Evolutionary conservation across 257 asterid species (phyloP).

Genomic region (Solanum chiquidenum): DNA sequence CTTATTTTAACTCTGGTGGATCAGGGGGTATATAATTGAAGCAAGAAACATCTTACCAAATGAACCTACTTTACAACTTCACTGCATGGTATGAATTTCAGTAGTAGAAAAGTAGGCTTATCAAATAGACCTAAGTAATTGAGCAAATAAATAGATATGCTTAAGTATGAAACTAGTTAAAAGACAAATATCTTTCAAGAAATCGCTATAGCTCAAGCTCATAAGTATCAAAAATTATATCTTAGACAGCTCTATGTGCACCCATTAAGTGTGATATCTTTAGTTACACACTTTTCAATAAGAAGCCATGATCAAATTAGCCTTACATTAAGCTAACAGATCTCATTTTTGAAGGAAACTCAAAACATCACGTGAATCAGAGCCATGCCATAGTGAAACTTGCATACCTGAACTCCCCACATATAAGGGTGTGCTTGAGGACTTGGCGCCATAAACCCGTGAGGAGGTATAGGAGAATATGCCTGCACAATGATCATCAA

Average conservation of each 20-base stretch:
- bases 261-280: neutral
- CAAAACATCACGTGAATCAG: neutral
- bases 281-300: neutral
- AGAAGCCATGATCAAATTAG: neutral
- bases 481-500: slow-evolving; percentile 40
- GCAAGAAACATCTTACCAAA: neutral
- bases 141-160: neutral
- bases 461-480: slow-evolving; percentile 86
- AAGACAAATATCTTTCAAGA: neutral
- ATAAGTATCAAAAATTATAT: neutral
- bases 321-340: neutral
- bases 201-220: neutral
- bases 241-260: neutral
- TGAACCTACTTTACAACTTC: neutral
- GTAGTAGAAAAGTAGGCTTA: neutral
- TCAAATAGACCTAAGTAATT: neutral
- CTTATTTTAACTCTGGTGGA: neutral
- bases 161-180: neutral
- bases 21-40: neutral
- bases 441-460: slow-evolving; percentile 67
- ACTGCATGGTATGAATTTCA: neutral
- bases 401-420: slow-evolving; percentile 95
- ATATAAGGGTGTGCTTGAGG: slow-evolving; percentile 91
- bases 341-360: neutral
- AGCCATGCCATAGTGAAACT: neutral